Conservation (phyloP, 371 early-diverging fungal genomes). For the Mucor velutinosus region DNA sequence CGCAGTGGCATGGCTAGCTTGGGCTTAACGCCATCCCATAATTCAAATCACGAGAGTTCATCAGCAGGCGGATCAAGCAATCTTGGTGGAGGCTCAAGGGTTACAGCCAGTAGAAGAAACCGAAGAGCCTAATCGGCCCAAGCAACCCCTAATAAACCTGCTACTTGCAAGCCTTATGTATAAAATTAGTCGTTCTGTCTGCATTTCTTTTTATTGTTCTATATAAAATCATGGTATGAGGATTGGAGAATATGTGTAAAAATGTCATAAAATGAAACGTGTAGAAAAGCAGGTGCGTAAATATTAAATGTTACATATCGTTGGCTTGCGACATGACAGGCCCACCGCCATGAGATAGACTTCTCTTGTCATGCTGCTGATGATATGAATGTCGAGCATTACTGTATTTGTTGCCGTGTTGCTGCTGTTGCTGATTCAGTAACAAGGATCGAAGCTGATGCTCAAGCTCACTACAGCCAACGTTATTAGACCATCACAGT, state of each 20-base stretch:
- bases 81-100: not conserved
- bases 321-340: not conserved
- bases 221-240: not conserved
- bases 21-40: slow-evolving; percentile 7
- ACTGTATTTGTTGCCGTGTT: not conserved
- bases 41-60: not conserved
- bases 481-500: not conserved
- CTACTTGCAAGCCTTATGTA: no score
- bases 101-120: slow-evolving; percentile 7
- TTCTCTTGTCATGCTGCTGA: not conserved
- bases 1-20: slow-evolving; percentile 27
- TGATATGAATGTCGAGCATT: not conserved
- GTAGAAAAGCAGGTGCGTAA: not conserved
- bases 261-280: not conserved
- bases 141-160: not conserved
- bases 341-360: not conserved
- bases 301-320: not conserved
- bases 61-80: not conserved
- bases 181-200: not conserved
- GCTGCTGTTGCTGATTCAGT: not conserved
- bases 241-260: not conserved
- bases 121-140: slow-evolving; percentile 5
- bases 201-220: not conserved
- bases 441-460: slow-evolving; percentile 3
- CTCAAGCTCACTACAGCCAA: slow-evolving; percentile 12